phyloP scores from a whole-genome alignment of 148 eudicot genomes.

The Rhododendron henanense region DNA sequence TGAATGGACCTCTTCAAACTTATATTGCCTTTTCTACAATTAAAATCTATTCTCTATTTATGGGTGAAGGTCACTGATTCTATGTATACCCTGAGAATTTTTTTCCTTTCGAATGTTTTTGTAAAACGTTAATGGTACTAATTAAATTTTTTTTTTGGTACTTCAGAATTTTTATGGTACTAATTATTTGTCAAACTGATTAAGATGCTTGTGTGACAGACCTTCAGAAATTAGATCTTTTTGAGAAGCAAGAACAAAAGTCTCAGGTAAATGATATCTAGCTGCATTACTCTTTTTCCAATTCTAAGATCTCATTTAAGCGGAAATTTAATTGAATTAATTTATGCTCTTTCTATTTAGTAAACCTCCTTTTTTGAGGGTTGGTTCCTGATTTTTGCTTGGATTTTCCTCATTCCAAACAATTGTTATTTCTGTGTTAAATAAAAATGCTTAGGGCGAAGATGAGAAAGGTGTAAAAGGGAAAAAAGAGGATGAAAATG shows the following conservation, averaged over 20 bases:
- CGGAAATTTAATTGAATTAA: background rate
- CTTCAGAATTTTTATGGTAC: too few species aligned
- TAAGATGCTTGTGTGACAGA: constrained; percentile 22
- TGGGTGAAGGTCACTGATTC: background rate
- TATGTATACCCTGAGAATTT: background rate
- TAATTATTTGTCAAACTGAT: background rate
- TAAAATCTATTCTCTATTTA: background rate
- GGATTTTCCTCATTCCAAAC: background rate
- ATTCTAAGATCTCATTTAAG: background rate
- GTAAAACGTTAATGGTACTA: background rate
- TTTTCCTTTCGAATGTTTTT: background rate
- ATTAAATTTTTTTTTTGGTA: background rate
- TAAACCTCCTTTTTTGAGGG: background rate
- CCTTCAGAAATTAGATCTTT: constrained; percentile 28
- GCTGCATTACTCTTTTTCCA: background rate
- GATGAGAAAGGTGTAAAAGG: constrained; percentile 23
- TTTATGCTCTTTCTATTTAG: background rate
- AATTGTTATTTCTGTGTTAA: background rate
- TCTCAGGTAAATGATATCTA: constrained; percentile 20
- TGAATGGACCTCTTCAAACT: background rate
- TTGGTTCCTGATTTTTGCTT: constrained; percentile 11
- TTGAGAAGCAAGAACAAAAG: constrained; percentile 44
- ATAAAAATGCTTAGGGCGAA: constrained; percentile 22
- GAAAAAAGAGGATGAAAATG: constrained; percentile 37
- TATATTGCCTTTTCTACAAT: too few species aligned